phyloP scores from a whole-genome alignment of 192 early-diverging fungal genomes.

The Coemansia umbellata region DNA sequence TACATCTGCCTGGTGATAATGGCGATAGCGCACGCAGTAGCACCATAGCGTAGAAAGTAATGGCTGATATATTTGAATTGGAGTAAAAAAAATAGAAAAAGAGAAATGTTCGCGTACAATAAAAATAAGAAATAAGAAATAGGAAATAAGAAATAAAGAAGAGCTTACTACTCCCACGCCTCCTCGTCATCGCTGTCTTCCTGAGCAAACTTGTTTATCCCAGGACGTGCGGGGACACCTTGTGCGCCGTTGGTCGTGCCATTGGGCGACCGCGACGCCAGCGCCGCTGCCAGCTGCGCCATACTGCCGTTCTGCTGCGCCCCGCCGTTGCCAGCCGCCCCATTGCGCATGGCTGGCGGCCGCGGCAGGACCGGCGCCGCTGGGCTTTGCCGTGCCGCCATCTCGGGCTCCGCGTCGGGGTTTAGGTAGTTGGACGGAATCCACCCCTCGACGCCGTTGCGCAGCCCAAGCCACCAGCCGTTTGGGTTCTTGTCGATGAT shows the following conservation, averaged over 20 bases:
- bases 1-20: too few relatives aligned
- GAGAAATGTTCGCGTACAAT: conserved; percentile 1
- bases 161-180: conserved; percentile 16
- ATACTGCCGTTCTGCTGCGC: conserved; percentile 29
- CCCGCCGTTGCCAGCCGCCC: background rate
- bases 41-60: too few relatives aligned
- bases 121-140: conserved; percentile 7
- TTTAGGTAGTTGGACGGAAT: conserved; percentile 76
- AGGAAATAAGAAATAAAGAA: background rate
- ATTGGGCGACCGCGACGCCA: conserved; percentile 39
- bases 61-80: too few relatives aligned
- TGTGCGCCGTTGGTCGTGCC: conserved; percentile 7
- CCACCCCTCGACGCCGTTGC: conserved; percentile 66
- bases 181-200: conserved; percentile 49
- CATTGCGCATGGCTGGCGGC: conserved; percentile 26
- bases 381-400: conserved; percentile 15
- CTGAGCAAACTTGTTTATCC: conserved; percentile 38
- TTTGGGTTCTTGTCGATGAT: conserved; percentile 62
- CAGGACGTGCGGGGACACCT: conserved; percentile 32
- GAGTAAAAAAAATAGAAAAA: background rate
- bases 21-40: too few relatives aligned
- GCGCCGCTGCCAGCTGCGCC: conserved; percentile 44
- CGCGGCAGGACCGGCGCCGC: conserved; percentile 21
- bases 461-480: conserved; percentile 55
- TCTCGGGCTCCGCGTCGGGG: conserved; percentile 60